A percentile compares a stretch with the other conserved stretches of the same genome.
These are phyloP conservation scores for Mallotus repandus DNA, from an alignment of 441 rosid species.

Conservation along the genomic window DNA sequence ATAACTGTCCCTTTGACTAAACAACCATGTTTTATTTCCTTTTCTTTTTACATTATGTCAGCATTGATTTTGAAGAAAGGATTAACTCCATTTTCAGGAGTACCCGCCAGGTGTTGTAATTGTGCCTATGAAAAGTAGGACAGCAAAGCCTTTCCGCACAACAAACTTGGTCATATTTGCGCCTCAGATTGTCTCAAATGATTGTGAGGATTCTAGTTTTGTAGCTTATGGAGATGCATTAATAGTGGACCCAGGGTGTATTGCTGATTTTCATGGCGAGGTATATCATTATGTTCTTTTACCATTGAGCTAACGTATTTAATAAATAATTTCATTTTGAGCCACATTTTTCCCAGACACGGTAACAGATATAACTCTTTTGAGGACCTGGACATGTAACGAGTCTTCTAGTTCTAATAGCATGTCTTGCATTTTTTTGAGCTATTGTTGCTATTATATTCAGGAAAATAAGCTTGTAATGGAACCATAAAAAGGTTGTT, in stretches of 20 bases:
- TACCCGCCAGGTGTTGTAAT: constrained; percentile 82
- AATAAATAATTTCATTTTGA: constrained; percentile 6
- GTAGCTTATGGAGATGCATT: constrained; percentile 69
- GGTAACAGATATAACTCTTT: background rate
- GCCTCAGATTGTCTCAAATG: constrained; percentile 41
- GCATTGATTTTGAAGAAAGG: background rate
- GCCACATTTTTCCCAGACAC: background rate
- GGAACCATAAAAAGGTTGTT: background rate
- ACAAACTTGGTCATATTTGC: constrained; percentile 78
- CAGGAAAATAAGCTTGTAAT: constrained; percentile 9
- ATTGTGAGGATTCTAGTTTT: constrained; percentile 31
- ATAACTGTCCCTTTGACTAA: background rate
- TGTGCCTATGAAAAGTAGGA: constrained; percentile 77
- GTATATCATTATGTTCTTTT: constrained; percentile 31
- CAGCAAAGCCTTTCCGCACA: constrained; percentile 65
- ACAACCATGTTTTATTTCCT: background rate
- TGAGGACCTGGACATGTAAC: background rate
- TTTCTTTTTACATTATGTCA: background rate
- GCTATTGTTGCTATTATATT: background rate
- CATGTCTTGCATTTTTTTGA: background rate
- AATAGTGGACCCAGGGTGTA: constrained; percentile 90
- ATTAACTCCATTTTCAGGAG: constrained; percentile 56
- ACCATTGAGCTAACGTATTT: background rate
- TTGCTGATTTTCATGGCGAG: constrained; percentile 48
- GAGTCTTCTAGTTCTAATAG: background rate